Conservation (phyloP, 805 yeast genomes). For the Babjeviella inositovora region DNA sequence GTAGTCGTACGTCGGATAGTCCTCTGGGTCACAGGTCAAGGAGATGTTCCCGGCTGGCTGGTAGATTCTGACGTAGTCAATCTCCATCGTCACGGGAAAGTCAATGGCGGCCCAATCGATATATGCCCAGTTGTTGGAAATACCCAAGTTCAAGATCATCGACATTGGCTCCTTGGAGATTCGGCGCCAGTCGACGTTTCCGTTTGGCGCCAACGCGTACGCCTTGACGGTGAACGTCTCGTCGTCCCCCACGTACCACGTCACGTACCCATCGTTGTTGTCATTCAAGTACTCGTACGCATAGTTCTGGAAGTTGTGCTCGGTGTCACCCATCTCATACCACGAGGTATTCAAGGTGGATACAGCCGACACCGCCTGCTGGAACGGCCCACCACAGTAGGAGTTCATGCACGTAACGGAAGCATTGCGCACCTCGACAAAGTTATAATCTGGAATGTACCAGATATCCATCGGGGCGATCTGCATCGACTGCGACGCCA, state of each 20-base stretch:
- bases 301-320: conserved; percentile 48
- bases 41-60: conserved; percentile 55
- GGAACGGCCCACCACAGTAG: conserved; percentile 86
- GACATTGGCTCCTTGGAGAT: conserved; percentile 91
- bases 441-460: conserved; percentile 84
- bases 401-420: conserved; percentile 70
- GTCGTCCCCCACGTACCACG: conserved; percentile 74
- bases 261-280: conserved; percentile 52
- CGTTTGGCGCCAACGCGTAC: conserved; percentile 72
- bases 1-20: conserved; percentile 75
- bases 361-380: conserved; percentile 80
- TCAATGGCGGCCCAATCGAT: conserved; percentile 73
- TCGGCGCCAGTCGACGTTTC: conserved; percentile 74
- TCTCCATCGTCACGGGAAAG: conserved; percentile 64
- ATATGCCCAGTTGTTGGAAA: conserved; percentile 86
- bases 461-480: conserved; percentile 90
- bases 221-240: conserved; percentile 68
- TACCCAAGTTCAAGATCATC: conserved; percentile 72
- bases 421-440: conserved; percentile 52
- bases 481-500: conserved; percentile 86
- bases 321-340: conserved; percentile 53
- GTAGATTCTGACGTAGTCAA: conserved; percentile 85
- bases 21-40: conserved; percentile 75
- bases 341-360: conserved; percentile 68
- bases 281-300: conserved; percentile 71